Evolutionary conservation across 805 yeast genomes (phyloP), one percentile per base, ranked within the genome.

Genomic region (Spathaspora gorwiae): DNA sequence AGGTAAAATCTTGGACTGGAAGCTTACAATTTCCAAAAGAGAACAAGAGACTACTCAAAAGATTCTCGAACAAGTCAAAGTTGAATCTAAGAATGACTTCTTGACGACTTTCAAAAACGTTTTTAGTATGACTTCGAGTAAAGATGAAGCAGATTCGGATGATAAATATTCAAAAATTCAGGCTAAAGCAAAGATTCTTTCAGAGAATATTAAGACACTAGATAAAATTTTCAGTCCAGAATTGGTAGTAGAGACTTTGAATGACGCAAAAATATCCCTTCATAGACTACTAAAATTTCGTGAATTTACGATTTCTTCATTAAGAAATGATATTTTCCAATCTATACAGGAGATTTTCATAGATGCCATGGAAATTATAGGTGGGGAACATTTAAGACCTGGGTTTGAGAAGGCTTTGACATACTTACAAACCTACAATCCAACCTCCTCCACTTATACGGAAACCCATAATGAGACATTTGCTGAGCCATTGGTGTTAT

Each of bases 371-470:
- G 76, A 75, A 1, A 68, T 79, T 6, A 68, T 92, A 12, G 85
- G 90, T 10, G 73, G 73, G 13, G 70, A 78, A n/a, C 98, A 94
- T 63, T 73, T 94, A n/a, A 76, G 78, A 50, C 81, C 81, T 0
- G 98, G 97, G 0, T 94, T 94, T 60, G 82, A 81, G 35, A 84
- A 81, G 54, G 97, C 98, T 0, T 70, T 90, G 42, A 68, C 65
- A 1, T 78, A 90, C 43, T 67, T 92, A 46, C 76, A 80, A 44
- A 76, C 80, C 33, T 92, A 90, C 55, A 82, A 85, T 48, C 92
- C 96, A 0, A 61, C 60, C 26, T 64, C 66, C 19, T 36, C 63
- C 13, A 59, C 65, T 6, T 50, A 64, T 34, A 62, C 68, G 30
- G 66, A 66, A 6, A 34, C 40, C 12, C 47, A 47, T 33, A 42